Conservation (phyloP, 108 stramenopile genomes). For the Nannochloropsis salina region DNA sequence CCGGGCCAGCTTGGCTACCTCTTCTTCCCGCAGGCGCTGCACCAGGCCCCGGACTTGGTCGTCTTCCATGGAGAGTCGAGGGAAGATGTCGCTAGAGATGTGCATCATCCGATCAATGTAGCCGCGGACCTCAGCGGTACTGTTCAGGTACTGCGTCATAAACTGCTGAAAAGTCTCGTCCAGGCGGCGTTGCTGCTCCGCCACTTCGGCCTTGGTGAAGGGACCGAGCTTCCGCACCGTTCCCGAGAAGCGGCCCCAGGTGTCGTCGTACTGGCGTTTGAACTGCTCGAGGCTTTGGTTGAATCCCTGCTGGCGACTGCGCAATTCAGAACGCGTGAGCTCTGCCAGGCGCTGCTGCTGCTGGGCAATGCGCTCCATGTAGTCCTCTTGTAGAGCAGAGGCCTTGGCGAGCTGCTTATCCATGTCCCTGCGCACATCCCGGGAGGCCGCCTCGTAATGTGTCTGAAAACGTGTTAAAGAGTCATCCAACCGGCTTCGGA, state of each 20-base stretch:
- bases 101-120: slow-evolving; percentile 17
- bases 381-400: not conserved
- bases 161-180: slow-evolving; percentile 19
- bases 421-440: not conserved
- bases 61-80: not conserved
- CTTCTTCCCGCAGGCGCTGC: not conserved
- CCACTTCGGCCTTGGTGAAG: slow-evolving; percentile 9
- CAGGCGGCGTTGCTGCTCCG: not conserved
- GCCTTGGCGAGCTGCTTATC: slow-evolving; percentile 9
- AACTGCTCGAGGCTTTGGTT: not conserved
- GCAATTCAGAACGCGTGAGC: slow-evolving; percentile 9
- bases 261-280: not conserved
- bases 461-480: not conserved
- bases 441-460: not conserved
- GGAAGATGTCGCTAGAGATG: not conserved
- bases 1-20: not conserved
- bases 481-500: not conserved
- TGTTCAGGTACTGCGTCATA: slow-evolving; percentile 3
- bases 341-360: slow-evolving; percentile 8
- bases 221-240: not conserved
- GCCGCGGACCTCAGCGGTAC: not conserved
- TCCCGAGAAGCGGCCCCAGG: slow-evolving; percentile 15
- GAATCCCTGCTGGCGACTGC: slow-evolving; percentile 9
- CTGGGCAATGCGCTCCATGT: not conserved
- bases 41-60: not conserved